Evolutionary conservation across 2,329 filamentous ascomycete genomes (phyloP).

Genomic region (Aureobasidium sp.): DNA sequence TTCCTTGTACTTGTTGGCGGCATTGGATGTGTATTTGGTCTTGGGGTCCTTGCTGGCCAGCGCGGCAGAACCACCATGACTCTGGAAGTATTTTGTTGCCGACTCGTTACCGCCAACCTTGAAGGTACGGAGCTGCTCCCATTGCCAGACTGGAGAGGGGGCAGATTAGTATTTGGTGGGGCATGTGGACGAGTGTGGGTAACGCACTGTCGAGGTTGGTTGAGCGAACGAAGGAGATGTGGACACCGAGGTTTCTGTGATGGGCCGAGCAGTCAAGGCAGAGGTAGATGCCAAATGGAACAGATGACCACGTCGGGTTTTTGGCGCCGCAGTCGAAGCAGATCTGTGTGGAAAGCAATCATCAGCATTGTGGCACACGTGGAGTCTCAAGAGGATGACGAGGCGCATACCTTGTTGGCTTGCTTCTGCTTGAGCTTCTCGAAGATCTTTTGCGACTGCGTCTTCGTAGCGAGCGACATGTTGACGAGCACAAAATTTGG

Average conservation of each 20-base stretch:
- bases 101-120: constrained; percentile 98
- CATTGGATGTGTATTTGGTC: constrained; percentile 89
- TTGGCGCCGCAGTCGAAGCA: constrained; percentile 98
- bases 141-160: constrained; percentile 66
- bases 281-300: constrained; percentile 94
- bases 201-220: constrained; percentile 93
- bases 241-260: constrained; percentile 94
- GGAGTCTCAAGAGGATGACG: background rate
- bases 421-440: constrained; percentile 92
- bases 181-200: background rate
- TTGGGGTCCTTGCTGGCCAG: constrained; percentile 94
- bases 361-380: constrained; percentile 9
- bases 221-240: constrained; percentile 97
- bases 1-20: constrained; percentile 97
- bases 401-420: constrained; percentile 74
- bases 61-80: constrained; percentile 87
- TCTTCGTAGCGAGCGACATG: constrained; percentile 71
- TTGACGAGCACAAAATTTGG: constrained; percentile 7
- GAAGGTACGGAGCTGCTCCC: constrained; percentile 95
- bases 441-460: constrained; percentile 94
- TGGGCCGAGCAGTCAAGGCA: constrained; percentile 97
- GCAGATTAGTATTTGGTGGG: constrained; percentile 25
- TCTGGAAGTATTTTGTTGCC: constrained; percentile 96
- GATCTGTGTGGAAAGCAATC: constrained; percentile 58
- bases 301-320: constrained; percentile 97